Conservation (phyloP, 306 rosid species). For the Lathyrus oleraceus region DNA sequence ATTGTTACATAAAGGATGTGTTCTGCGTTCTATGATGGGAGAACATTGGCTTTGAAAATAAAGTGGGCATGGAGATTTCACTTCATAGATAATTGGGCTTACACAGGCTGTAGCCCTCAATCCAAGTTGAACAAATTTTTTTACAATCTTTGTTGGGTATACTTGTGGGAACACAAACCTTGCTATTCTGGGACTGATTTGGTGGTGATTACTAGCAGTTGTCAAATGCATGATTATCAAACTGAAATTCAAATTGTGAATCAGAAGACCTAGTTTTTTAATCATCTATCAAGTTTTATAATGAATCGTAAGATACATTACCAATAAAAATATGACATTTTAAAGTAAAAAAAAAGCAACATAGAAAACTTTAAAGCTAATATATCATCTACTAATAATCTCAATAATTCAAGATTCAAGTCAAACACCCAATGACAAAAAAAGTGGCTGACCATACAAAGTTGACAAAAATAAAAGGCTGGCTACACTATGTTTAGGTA, state of each 20-base stretch:
- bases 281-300: not conserved
- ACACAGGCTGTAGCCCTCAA: constrained; percentile 18
- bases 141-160: constrained; percentile 11
- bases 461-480: not conserved
- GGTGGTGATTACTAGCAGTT: constrained; percentile 23
- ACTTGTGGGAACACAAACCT: not conserved
- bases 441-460: not conserved
- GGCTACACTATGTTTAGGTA: not conserved
- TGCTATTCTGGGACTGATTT: not conserved
- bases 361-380: not conserved
- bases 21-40: constrained; percentile 1
- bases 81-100: not conserved
- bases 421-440: not conserved
- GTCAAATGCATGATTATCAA: not conserved
- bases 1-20: constrained; percentile 12
- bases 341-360: not conserved
- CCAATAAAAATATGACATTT: not conserved
- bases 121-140: not conserved
- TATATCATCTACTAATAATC: not conserved
- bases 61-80: not conserved
- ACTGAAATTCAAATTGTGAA: not conserved
- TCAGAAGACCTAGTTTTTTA: not conserved
- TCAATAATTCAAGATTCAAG: not conserved
- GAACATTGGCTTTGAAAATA: constrained; percentile 1
- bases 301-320: not conserved